phyloP scores from a whole-genome alignment of 2,329 filamentous ascomycete genomes.

The Diaporthe citriasiana region DNA sequence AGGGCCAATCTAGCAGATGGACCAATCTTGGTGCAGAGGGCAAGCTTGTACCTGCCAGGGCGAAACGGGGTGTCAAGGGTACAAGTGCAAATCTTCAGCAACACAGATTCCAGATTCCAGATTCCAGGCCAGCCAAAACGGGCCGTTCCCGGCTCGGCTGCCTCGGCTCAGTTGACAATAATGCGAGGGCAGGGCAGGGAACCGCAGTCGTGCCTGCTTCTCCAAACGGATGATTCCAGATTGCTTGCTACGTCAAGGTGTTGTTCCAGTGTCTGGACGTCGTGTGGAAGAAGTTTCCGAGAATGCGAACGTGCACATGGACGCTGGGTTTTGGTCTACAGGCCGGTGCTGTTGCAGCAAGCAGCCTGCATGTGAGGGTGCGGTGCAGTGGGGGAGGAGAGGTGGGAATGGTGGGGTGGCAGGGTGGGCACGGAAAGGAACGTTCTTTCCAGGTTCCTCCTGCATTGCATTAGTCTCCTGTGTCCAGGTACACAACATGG shows the following conservation, averaged over 20 bases:
- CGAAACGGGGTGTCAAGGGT: conserved; percentile 14
- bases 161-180: not conserved
- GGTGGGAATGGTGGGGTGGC: conserved; percentile 5
- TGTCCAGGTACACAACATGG: not conserved
- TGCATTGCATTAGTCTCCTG: conserved; percentile 28
- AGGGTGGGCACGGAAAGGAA: conserved; percentile 27
- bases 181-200: not conserved
- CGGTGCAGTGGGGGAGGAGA: not conserved
- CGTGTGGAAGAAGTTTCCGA: not conserved
- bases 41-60: not conserved
- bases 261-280: not conserved
- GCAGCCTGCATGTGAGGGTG: conserved; percentile 1
- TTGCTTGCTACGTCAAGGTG: conserved; percentile 17
- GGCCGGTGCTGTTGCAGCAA: conserved; percentile 5
- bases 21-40: conserved; percentile 15
- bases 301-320: not conserved
- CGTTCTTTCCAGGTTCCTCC: conserved; percentile 32
- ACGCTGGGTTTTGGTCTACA: not conserved
- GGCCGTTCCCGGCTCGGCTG: conserved; percentile 35
- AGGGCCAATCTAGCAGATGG: conserved; percentile 11
- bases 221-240: not conserved
- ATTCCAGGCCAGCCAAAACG: conserved; percentile 23
- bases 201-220: not conserved
- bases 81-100: conserved; percentile 23
- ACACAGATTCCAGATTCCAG: not conserved